Percentiles rank a stretch among this genome's conserved stretches.
phyloP scores from a whole-genome alignment of 208 protist species.

The Tritrichomonas musculus region DNA sequence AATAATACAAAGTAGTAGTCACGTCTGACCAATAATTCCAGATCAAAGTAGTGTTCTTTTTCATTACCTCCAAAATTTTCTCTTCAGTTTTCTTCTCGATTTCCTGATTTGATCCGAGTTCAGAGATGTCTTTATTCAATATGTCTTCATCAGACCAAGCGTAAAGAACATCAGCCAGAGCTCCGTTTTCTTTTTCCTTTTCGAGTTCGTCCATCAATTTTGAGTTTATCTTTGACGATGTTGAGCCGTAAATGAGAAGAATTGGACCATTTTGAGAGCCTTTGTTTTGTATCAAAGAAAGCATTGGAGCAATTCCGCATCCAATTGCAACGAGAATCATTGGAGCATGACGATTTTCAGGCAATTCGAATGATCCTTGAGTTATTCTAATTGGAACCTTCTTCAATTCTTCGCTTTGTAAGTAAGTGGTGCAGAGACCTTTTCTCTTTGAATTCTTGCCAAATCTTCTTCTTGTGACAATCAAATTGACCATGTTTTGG shows the following conservation, averaged over 20 bases:
- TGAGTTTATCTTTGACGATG: background rate
- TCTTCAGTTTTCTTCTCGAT: too few species aligned
- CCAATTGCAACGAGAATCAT: background rate
- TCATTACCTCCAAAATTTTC: background rate
- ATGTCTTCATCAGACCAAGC: background rate
- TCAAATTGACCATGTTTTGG: background rate
- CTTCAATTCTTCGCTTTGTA: background rate
- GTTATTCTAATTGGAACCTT: background rate
- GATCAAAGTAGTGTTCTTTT: background rate
- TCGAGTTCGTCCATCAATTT: background rate
- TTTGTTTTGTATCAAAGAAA: background rate
- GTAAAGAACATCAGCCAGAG: background rate
- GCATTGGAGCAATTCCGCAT: background rate
- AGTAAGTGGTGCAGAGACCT: background rate
- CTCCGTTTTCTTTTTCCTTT: background rate
- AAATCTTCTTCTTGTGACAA: background rate
- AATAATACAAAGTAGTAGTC: background rate
- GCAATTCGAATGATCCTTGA: too few species aligned
- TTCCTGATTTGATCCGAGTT: too few species aligned
- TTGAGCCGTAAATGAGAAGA: background rate
- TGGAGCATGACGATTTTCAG: background rate
- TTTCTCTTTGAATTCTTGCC: background rate
- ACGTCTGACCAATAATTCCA: background rate
- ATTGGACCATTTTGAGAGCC: background rate
- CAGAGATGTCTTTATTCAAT: too few species aligned